Evolutionary conservation across 108 stramenopile species (phyloP).

Genomic region (Licmophora abbreviata): DNA sequence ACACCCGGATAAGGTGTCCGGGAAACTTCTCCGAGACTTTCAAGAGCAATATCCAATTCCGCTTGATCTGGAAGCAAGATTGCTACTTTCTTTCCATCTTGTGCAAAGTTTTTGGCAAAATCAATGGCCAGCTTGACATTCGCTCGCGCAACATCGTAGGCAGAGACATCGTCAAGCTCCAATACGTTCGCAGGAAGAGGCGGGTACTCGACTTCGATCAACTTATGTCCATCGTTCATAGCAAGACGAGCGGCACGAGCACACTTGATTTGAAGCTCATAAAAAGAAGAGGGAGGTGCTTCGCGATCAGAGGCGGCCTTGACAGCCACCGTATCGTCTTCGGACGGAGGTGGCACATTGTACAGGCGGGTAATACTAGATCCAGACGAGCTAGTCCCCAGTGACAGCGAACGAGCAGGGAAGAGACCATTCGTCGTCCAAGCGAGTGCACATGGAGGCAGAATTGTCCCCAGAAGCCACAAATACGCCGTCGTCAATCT

Average conservation of each 20-base stretch:
- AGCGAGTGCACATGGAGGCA: too few relatives aligned
- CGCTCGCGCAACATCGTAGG: slow-evolving; percentile 87
- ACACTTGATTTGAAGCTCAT: slow-evolving; percentile 66
- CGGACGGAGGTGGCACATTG: slow-evolving; percentile 46
- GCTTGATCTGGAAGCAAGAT: slow-evolving; percentile 76
- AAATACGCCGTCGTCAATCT: too few relatives aligned
- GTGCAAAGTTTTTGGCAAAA: slow-evolving; percentile 69
- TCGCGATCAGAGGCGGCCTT: slow-evolving; percentile 42
- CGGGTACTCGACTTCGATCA: slow-evolving; percentile 90
- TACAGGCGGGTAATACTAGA: not conserved
- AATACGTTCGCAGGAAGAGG: slow-evolving; percentile 84
- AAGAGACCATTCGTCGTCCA: too few relatives aligned
- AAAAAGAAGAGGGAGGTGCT: slow-evolving; percentile 61
- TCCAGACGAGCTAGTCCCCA: not conserved
- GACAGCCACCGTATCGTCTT: slow-evolving; percentile 33
- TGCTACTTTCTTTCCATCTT: slow-evolving; percentile 46
- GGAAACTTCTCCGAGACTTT: slow-evolving; percentile 33
- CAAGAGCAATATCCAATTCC: slow-evolving; percentile 65
- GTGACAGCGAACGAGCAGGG: too few relatives aligned
- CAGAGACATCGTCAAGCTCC: slow-evolving; percentile 87
- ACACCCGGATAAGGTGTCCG: too few relatives aligned
- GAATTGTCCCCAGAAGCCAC: too few relatives aligned
- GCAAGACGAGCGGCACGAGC: slow-evolving; percentile 51
- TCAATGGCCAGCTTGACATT: slow-evolving; percentile 87
- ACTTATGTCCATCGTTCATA: slow-evolving; percentile 60